Percentiles rank a stretch among this genome's conserved stretches.
Evolutionary conservation across 495 filamentous ascomycete species (phyloP).

Genomic region (Daldinia concentrica): DNA sequence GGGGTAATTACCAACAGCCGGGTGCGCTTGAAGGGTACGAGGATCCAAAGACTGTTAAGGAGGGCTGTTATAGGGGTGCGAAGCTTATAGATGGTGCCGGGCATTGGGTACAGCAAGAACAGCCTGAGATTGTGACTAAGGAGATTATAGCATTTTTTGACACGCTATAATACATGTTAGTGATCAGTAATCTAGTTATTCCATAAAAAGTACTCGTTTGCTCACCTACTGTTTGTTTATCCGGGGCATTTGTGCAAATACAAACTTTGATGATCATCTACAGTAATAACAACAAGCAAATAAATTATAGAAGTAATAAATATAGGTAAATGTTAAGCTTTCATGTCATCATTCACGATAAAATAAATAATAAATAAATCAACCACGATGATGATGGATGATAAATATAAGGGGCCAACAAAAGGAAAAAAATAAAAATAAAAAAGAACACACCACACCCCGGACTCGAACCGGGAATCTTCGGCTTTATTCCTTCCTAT

Average conservation of each 20-base stretch:
- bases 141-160: conserved; percentile 60
- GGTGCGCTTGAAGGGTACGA: conserved; percentile 68
- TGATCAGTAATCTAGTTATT: neutral
- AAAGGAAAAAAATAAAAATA: conserved; percentile 3
- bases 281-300: neutral
- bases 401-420: neutral
- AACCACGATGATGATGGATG: neutral
- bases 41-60: conserved; percentile 54
- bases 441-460: conserved; percentile 33
- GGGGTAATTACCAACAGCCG: conserved; percentile 74
- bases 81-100: conserved; percentile 66
- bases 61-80: conserved; percentile 57
- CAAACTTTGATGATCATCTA: too few relatives aligned
- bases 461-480: conserved; percentile 45
- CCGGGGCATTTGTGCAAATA: too few relatives aligned
- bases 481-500: conserved; percentile 25
- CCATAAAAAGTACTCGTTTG: neutral
- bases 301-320: neutral
- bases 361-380: too few relatives aligned
- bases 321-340: neutral
- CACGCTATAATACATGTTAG: conserved; percentile 26
- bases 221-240: neutral
- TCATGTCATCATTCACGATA: neutral
- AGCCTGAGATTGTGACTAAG: conserved; percentile 62
- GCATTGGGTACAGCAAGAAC: conserved; percentile 75